Percentiles rank a stretch among this genome's conserved stretches.
Conservation (phyloP, 345 rosid genomes). For the Heritiera fomes region DNA sequence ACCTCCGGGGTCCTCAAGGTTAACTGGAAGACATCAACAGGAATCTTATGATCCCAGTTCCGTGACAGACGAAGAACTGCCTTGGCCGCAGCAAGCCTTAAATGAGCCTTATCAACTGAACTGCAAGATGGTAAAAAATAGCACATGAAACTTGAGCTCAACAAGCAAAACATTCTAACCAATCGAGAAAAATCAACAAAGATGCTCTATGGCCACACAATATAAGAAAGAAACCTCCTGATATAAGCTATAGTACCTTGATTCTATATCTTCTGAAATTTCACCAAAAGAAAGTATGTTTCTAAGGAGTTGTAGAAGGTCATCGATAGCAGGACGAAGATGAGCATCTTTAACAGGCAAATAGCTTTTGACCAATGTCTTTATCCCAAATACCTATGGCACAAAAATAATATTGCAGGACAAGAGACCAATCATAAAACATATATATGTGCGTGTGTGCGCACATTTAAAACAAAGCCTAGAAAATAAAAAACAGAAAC, state of each 20-base stretch:
- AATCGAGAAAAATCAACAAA: slow-evolving; percentile 9
- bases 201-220: neutral
- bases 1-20: slow-evolving; percentile 80
- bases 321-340: slow-evolving; percentile 80
- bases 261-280: slow-evolving; percentile 64
- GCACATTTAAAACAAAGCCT: neutral
- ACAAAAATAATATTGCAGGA: slow-evolving; percentile 16
- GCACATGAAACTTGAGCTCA: slow-evolving; percentile 22
- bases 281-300: slow-evolving; percentile 76
- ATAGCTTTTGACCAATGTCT: slow-evolving; percentile 89
- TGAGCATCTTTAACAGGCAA: slow-evolving; percentile 93
- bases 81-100: slow-evolving; percentile 93
- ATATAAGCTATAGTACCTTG: slow-evolving; percentile 53
- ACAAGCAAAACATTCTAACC: slow-evolving; percentile 15
- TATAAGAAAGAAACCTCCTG: slow-evolving; percentile 8
- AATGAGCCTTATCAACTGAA: slow-evolving; percentile 78
- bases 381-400: slow-evolving; percentile 81
- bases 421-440: slow-evolving; percentile 19
- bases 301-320: slow-evolving; percentile 61
- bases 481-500: neutral
- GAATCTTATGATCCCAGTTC: slow-evolving; percentile 89
- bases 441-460: too few relatives aligned
- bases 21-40: slow-evolving; percentile 78
- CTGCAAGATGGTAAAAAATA: slow-evolving; percentile 48
- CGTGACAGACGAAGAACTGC: slow-evolving; percentile 86